Evolutionary conservation across 2,329 filamentous ascomycete genomes (phyloP).

Genomic region (Hymenoscyphus scutula): DNA sequence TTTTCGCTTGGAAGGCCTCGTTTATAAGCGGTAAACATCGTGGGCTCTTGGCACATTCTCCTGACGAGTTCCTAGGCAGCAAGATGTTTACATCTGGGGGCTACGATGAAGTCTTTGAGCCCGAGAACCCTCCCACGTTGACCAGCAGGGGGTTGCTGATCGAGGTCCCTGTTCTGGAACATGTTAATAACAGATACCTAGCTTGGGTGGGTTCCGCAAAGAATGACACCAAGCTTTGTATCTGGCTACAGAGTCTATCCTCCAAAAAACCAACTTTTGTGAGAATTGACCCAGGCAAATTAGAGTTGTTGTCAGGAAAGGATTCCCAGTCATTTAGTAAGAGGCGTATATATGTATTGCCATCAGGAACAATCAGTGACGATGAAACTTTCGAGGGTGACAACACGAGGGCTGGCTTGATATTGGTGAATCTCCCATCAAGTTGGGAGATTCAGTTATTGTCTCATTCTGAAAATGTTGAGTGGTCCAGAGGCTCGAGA

Average conservation of each 20-base stretch:
- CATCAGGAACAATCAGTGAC: not conserved
- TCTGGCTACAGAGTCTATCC: not conserved
- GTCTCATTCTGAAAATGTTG: not conserved
- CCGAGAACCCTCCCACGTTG: not conserved
- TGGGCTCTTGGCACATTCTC: not conserved
- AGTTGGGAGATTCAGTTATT: not conserved
- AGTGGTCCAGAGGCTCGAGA: not conserved
- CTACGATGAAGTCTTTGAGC: not conserved
- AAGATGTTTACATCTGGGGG: not conserved
- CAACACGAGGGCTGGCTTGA: not conserved
- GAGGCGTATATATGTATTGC: not conserved
- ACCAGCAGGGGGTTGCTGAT: not conserved
- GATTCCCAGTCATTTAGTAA: not conserved
- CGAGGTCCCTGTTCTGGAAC: not conserved
- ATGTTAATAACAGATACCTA: not conserved
- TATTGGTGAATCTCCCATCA: not conserved
- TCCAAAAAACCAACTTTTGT: not conserved
- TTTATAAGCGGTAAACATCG: not conserved
- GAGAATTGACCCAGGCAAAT: not conserved
- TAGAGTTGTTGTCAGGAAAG: not conserved
- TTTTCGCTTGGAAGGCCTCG: conserved; percentile 13
- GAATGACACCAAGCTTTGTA: not conserved
- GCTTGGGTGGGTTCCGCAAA: not conserved
- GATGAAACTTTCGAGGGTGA: not conserved
- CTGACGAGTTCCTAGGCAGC: not conserved